These are phyloP conservation scores for Eucalyptus virginea DNA, from an alignment of 345 rosid species.

Conservation along the genomic window DNA sequence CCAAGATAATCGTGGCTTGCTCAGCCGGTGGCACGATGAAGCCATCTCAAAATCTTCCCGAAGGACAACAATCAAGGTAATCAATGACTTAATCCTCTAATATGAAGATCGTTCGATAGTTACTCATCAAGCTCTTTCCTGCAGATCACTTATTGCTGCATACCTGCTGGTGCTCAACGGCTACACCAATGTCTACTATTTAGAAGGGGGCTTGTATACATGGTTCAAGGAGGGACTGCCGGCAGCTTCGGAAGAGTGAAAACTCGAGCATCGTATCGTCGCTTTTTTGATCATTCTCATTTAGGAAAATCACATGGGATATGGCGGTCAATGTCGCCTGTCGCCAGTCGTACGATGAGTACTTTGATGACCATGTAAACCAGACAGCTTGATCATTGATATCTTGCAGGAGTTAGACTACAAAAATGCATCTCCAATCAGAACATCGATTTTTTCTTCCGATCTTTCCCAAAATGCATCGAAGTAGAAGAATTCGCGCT, in stretches of 20 bases:
- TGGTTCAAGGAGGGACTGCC: constrained; percentile 92
- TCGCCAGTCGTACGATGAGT: neutral
- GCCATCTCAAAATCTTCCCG: constrained; percentile 83
- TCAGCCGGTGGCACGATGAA: constrained; percentile 82
- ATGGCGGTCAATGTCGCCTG: neutral
- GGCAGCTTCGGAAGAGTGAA: constrained; percentile 36
- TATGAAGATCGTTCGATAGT: neutral
- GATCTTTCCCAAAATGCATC: neutral
- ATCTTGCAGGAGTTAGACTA: neutral
- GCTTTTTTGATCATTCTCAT: neutral
- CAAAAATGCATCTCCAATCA: neutral
- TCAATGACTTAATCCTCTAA: neutral
- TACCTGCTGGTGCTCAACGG: constrained; percentile 86
- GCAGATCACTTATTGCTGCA: constrained; percentile 97
- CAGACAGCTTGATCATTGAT: neutral
- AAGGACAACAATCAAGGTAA: constrained; percentile 95
- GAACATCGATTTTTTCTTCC: neutral
- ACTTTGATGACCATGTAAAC: neutral
- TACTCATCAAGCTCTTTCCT: neutral
- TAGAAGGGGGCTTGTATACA: constrained; percentile 81
- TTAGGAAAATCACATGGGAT: neutral
- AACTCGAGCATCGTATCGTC: neutral
- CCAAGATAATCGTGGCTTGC: constrained; percentile 95
- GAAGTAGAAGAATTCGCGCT: neutral
- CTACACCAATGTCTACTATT: constrained; percentile 68